Conservation (phyloP, 345 rosid genomes). For the Heritiera littoralis region DNA sequence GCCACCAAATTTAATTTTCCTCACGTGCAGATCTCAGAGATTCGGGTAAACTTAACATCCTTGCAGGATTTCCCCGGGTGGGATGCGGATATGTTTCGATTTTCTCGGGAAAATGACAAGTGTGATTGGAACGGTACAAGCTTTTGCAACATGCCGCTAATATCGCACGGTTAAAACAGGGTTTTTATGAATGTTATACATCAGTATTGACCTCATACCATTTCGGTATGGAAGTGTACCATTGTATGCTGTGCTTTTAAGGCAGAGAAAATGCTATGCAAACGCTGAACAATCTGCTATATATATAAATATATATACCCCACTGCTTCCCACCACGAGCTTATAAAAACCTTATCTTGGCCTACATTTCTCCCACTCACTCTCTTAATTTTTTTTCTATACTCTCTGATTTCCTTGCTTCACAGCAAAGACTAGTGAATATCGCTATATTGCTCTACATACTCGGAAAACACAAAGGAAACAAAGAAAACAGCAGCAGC, state of each 20-base stretch:
- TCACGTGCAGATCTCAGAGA: constrained; percentile 25
- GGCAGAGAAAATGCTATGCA: background rate
- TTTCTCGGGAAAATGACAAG: constrained; percentile 33
- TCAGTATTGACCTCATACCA: background rate
- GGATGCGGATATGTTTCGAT: constrained; percentile 36
- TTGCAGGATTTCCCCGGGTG: constrained; percentile 18
- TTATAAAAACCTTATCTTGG: constrained; percentile 19
- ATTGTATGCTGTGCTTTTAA: constrained; percentile 11
- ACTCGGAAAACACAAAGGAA: background rate
- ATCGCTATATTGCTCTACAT: background rate
- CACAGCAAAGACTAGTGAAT: background rate
- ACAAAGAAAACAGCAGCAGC: background rate
- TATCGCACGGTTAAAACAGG: constrained; percentile 35
- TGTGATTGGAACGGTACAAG: constrained; percentile 21
- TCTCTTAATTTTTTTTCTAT: background rate
- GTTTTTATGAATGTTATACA: background rate
- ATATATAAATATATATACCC: background rate
- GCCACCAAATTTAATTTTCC: constrained; percentile 3
- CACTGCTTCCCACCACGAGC: constrained; percentile 2
- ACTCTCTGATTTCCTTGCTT: background rate
- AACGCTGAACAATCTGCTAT: background rate
- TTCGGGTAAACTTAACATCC: constrained; percentile 13
- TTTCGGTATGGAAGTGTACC: background rate
- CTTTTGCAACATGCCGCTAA: constrained; percentile 7
- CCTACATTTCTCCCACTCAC: constrained; percentile 19